Base-by-base conservation (phyloP, 2,329 filamentous ascomycete species). In the Aspergillus pseudonomiae region DNA sequence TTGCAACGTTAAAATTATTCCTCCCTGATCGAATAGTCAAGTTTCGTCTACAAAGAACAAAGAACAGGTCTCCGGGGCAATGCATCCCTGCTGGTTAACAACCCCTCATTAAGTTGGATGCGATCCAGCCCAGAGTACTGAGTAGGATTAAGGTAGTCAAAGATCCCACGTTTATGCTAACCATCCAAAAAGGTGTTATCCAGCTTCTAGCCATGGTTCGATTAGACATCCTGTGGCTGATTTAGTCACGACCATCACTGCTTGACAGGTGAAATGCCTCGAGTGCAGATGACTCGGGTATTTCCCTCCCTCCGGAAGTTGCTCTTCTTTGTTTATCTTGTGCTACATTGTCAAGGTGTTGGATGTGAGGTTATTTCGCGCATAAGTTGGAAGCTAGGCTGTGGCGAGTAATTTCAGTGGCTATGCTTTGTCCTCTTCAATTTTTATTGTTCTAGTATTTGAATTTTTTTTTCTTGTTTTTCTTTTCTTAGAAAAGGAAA, bases 61-160 rank as follows among this genome's bases (percentile, higher is more conserved):
- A 55, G 52, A 55, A 41, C 52, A 36, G 19, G 48, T 19, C 28
- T 32, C 16, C 43, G 4, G 26, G 16, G 28, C 28, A 32, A 30
- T n/a, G 24, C 26, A 50, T 50, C 46, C 46, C 46, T 50, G 46
- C 16, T 28, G 26, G 5, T 36, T 54, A 54, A 21, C 30, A 36
- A 54, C 52, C 30, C 52, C 52, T 54, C 52, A 54, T 10, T 36
- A 36, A 54, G 32, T 34, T 3, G 16, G 32, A 36, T 21, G n/a
- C 9, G 11, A 54, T 30, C 9, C 32, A 54, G 32, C 5, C 3
- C 10, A 54, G 21, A 54, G 30, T 11, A 53, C 19, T 19, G 21
- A 54, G 30, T 11, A 53, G 30, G 50, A 53, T 32, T 54, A 54
- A 36, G n/a, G 52, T 54, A 54, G 52, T 54, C 52, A 54, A 54